Evolutionary conservation across 306 rosid genomes (phyloP).

Genomic region (Herpetospermum pedunculosum): DNA sequence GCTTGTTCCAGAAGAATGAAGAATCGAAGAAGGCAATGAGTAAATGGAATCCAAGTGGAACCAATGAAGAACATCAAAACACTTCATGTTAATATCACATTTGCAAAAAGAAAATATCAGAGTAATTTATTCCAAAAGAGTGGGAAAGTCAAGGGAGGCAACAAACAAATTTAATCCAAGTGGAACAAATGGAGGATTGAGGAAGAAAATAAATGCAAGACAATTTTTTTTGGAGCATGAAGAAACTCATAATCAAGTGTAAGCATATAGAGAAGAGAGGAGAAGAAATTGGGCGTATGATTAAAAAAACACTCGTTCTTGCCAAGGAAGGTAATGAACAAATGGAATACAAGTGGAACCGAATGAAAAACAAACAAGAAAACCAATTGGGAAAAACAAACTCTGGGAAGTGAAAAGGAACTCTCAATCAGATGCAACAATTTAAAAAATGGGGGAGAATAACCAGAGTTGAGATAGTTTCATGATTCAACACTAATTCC

Average conservation of each 20-base stretch:
- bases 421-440: conserved; percentile 16
- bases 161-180: background rate
- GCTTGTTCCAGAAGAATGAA: background rate
- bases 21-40: background rate
- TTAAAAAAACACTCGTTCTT: background rate
- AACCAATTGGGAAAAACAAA: background rate
- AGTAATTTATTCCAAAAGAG: background rate
- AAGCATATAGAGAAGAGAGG: background rate
- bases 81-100: background rate
- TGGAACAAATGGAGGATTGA: background rate
- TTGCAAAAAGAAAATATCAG: background rate
- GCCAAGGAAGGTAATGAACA: background rate
- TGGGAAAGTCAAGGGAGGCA: background rate
- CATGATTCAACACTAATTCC: background rate
- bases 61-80: background rate
- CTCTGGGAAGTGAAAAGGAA: background rate
- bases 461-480: conserved; percentile 11
- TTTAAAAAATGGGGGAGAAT: conserved; percentile 3
- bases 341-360: background rate
- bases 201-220: background rate
- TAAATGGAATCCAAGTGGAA: background rate
- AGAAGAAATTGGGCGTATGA: background rate
- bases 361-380: background rate
- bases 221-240: background rate
- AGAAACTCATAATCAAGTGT: conserved; percentile 6